A percentile compares a stretch with the other conserved stretches of the same genome.
phyloP scores from a whole-genome alignment of 2,329 filamentous ascomycete species.

The Fusarium sp. region DNA sequence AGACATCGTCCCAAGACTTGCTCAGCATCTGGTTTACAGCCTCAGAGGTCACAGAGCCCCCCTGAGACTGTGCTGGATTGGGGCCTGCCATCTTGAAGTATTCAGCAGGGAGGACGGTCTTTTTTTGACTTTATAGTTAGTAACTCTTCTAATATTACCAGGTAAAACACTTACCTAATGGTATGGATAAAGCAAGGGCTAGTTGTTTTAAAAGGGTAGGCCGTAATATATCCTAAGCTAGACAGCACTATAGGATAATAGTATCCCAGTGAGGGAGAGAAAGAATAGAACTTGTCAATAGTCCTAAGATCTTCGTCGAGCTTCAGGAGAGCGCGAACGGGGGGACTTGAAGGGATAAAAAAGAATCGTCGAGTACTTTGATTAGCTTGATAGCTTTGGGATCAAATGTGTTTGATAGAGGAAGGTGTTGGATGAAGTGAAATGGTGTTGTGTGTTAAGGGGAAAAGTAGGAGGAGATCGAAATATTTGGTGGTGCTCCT shows the following conservation, averaged over 20 bases:
- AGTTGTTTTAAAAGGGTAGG: background rate
- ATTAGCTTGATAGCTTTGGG: background rate
- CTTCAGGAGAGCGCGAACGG: background rate
- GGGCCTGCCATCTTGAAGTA: background rate
- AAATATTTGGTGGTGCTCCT: background rate
- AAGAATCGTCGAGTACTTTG: too few relatives aligned
- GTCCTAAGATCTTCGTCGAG: background rate
- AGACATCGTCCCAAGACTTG: constrained; percentile 31
- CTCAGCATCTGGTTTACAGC: constrained; percentile 14
- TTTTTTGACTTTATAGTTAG: background rate
- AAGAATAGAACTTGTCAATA: background rate
- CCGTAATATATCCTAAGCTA: fast-evolving
- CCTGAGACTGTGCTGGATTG: background rate
- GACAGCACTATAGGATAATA: background rate
- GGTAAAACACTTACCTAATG: background rate
- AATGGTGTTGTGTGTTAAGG: background rate
- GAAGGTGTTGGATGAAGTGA: background rate
- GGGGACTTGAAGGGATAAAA: too few relatives aligned
- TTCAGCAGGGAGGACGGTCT: background rate
- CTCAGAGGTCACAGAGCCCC: background rate
- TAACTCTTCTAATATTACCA: background rate
- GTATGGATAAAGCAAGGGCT: background rate
- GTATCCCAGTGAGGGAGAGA: background rate
- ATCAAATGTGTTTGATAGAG: background rate
- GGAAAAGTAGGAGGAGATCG: background rate